Percentiles rank a stretch among this genome's conserved stretches.
Conservation (phyloP, 73 alveolate genomes). For the Tetrahymena malaccensis region DNA sequence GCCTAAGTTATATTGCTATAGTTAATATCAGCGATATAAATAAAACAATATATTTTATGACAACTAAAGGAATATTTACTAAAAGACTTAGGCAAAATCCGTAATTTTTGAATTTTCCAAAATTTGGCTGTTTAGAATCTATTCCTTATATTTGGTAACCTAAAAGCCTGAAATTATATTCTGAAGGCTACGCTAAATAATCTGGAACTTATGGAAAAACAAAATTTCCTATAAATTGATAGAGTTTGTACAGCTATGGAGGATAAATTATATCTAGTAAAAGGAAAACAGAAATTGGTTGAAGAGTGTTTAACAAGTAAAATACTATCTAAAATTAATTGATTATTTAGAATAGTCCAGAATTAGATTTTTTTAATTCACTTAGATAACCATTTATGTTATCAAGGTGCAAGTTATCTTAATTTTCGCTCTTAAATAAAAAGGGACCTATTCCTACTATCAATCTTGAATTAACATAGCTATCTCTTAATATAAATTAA, state of each 20-base stretch:
- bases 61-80: neutral
- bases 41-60: neutral
- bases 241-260: neutral
- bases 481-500: neutral
- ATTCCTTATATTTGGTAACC: neutral
- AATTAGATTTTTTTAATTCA: neutral
- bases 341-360: too few species aligned
- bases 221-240: neutral
- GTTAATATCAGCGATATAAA: neutral
- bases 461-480: neutral
- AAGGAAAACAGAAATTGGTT: neutral
- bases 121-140: neutral
- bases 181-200: neutral
- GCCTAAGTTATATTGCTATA: neutral
- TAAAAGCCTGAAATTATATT: neutral
- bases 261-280: neutral
- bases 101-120: neutral
- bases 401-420: neutral
- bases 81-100: neutral
- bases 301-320: neutral
- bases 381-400: too few species aligned
- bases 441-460: neutral
- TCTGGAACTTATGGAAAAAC: neutral
- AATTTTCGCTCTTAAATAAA: neutral
- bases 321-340: too few species aligned